Evolutionary conservation across 2,329 filamentous ascomycete species (phyloP), one percentile per base, ranked within the genome.

Genomic region (Phaeosphaeria sp.): DNA sequence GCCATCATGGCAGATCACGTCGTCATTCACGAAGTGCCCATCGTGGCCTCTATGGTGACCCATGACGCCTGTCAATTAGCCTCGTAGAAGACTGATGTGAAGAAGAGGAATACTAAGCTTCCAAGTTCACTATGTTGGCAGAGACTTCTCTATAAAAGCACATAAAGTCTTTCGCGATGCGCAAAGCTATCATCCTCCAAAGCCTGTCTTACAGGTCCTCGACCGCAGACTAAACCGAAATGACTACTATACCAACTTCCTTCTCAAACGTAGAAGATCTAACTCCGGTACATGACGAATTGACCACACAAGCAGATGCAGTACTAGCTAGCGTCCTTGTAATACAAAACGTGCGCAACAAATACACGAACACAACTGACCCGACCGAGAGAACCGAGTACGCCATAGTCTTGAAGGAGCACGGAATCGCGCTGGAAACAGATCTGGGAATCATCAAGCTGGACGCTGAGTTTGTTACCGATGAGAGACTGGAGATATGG

Each of bases 271-370:
- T 22, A 30, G 27, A 55, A n/a, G 48, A 57, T 24, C 20, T 61
- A 11, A 27, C 6, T 11, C 13, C 27, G 8, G 5, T 55, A 6
- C 42, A 59, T n/a, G 18, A 20, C 1, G 51, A 53, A 39, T 51
- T 61, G 20, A 45, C 53, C 9, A 20, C 44, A 22, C 53, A 52
- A 36, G 48, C 48, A 7, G 48, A 56, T 21, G 51, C 48, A 5
- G 22, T 59, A 17, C 27, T 56, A 4, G 51, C 49, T 25, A 55
- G 47, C 13, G 43, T 59, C 18, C 49, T 43, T 36, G 43, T 61
- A 17, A 20, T 61, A 20, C 40, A 48, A 39, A 48, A 52, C 18
- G n/a, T 56, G 36, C 42, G 53, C 15, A 13, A 47, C 0, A 46
- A 33, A 22, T 55, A 44, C 39, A 2, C 49, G 8, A 40, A 21